Evolutionary conservation across 1,139 yeast genomes (phyloP).

Genomic region (Hyphopichia buzzinii): DNA sequence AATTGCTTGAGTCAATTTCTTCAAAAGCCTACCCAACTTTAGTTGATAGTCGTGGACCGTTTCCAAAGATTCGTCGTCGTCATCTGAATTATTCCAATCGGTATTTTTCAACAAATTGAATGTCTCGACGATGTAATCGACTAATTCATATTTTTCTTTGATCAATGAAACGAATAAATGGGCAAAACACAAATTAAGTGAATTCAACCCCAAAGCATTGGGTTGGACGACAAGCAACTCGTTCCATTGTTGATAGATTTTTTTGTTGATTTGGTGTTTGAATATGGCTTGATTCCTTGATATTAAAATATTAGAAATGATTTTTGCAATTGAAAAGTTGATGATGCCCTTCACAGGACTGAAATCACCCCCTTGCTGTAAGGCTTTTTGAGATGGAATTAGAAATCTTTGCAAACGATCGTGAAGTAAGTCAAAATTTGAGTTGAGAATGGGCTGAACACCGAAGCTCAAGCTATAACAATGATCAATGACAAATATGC

Average conservation of each 20-base stretch:
- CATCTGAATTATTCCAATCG: constrained; percentile 4
- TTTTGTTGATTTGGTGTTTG: constrained; percentile 11
- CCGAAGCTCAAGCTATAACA: constrained; percentile 60
- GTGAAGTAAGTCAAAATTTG: constrained; percentile 16
- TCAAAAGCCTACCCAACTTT: constrained; percentile 44
- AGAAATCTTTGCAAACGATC: constrained; percentile 13
- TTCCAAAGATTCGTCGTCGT: constrained; percentile 38
- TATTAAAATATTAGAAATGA: constrained; percentile 17
- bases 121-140: constrained; percentile 30
- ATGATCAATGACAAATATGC: constrained; percentile 51
- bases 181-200: not conserved
- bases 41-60: constrained; percentile 46
- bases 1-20: constrained; percentile 38
- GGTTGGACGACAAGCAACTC: constrained; percentile 11
- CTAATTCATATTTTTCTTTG: constrained; percentile 27
- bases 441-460: constrained; percentile 37
- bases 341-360: constrained; percentile 1
- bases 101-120: constrained; percentile 12
- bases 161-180: constrained; percentile 10
- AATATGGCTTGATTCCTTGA: constrained; percentile 13
- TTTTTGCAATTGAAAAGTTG: constrained; percentile 14
- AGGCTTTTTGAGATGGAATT: constrained; percentile 10
- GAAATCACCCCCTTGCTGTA: constrained; percentile 4
- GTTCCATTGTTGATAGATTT: not conserved
- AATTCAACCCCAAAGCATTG: constrained; percentile 2